Evolutionary conservation across 2,329 filamentous ascomycete species (phyloP).

Genomic region (Ophiostoma himal-ulmi): DNA sequence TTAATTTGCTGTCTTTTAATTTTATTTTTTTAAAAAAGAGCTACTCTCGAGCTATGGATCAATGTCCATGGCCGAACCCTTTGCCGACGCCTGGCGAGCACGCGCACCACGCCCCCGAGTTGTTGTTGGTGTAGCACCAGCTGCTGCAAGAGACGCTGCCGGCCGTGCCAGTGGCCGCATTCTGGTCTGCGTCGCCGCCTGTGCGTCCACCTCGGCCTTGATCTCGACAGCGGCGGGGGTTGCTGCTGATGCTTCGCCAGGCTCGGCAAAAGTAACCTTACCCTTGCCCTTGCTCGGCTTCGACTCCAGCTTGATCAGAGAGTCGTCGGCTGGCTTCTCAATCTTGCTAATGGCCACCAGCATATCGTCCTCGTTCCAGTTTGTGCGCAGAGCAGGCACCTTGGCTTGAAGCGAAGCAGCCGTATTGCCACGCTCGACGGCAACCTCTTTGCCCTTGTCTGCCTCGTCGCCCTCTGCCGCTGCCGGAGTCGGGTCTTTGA

Average conservation of each 20-base stretch:
- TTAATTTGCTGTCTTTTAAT: background rate
- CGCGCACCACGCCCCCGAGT: slow-evolving; percentile 18
- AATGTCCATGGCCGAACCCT: slow-evolving; percentile 20
- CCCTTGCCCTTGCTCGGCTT: slow-evolving; percentile 22
- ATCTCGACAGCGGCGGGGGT: slow-evolving; percentile 6
- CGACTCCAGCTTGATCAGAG: background rate
- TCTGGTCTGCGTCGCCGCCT: background rate
- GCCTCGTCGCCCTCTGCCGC: slow-evolving; percentile 26
- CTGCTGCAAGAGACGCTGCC: slow-evolving; percentile 28
- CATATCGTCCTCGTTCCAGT: slow-evolving; percentile 42
- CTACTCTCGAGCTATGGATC: slow-evolving; percentile 15
- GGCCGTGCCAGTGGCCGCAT: slow-evolving; percentile 20
- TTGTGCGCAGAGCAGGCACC: slow-evolving; percentile 38
- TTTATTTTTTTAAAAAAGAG: background rate
- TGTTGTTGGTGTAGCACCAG: background rate
- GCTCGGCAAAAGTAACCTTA: slow-evolving; percentile 11
- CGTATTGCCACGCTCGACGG: slow-evolving; percentile 23
- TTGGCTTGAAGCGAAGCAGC: slow-evolving; percentile 32
- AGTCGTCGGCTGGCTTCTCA: slow-evolving; percentile 14
- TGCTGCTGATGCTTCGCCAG: background rate
- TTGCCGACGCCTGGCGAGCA: slow-evolving; percentile 16
- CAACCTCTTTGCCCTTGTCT: slow-evolving; percentile 30
- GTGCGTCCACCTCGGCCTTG: slow-evolving; percentile 20
- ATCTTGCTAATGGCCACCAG: slow-evolving; percentile 45
- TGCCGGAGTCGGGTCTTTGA: slow-evolving; percentile 30